Base-by-base conservation (phyloP, 345 rosid species). In the Erucastrum elatum region DNA sequence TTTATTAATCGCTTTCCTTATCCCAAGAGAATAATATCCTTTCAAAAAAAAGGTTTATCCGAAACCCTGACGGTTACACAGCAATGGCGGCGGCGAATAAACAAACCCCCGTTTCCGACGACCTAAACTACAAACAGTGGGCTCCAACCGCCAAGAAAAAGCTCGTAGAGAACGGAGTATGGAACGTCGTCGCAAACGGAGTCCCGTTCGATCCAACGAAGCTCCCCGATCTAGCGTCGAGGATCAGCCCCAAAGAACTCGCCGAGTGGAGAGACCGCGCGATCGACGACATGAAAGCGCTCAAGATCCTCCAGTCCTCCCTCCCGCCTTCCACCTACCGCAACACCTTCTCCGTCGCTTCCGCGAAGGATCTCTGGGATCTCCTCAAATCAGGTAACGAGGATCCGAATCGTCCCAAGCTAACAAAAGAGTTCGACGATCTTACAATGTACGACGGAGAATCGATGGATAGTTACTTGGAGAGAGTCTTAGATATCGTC, bases 331-430 rank as follows among this genome's bases (percentile, higher is more conserved):
- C 80, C 2, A 49, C 41, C 44, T 76, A 60, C 74, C 33, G 64
- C 30, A 69, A 60, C 2, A 31, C 80, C 0, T 1, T 68, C 74
- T 17, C 75, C 0, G 37, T 25, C 35, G 63, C 63, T 21, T 76
- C 80, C 3, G 8, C 80, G 30, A 76, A 76, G 39, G 63, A 76
- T 5, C 75, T 77, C 6, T 77, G 80, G 80, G 70, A 69, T 69
- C 16, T 33, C 30, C 75, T 77, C 26, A 3, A n/a, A 46, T 31
- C 34, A 46, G 37, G 69, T 33, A 44, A 13, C 35, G 12, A 60
- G 6, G 61, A 30, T 33, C 25, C 35, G 1, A 76, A 67, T 59
- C 46, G 9, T 0, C 61, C 67, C 7, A 68, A 4, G 4, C 41
- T 76, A 68, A 61, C 61, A 11, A 76, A 76, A 15, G 15, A 76